Percentiles rank a stretch among this genome's conserved stretches.
phyloP scores from a whole-genome alignment of 2,329 filamentous ascomycete species.

The Epichloe elymi region DNA sequence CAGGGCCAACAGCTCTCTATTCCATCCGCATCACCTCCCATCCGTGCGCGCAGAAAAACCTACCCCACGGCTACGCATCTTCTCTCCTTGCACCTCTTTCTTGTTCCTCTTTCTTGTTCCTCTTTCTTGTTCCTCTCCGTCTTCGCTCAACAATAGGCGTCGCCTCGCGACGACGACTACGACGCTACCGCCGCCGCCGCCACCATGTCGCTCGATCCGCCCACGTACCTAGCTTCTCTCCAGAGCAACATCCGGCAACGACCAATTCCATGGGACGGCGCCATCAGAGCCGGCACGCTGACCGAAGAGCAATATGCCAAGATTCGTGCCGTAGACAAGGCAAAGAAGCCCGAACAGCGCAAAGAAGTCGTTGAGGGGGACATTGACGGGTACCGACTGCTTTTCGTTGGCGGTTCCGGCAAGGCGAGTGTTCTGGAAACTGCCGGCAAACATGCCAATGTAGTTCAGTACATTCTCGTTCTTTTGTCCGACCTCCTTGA shows the following conservation, averaged over 20 bases:
- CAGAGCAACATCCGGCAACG: constrained; percentile 95
- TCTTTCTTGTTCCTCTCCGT: not conserved
- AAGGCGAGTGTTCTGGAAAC: constrained; percentile 64
- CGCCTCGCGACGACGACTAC: constrained; percentile 7
- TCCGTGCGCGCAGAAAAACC: not conserved
- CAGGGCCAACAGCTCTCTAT: not conserved
- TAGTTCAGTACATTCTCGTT: constrained; percentile 90
- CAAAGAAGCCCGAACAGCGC: constrained; percentile 72
- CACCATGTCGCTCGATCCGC: constrained; percentile 80
- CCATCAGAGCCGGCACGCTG: constrained; percentile 83
- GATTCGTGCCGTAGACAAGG: constrained; percentile 94
- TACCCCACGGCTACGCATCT: not conserved
- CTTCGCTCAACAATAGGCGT: constrained; percentile 1
- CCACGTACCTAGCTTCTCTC: constrained; percentile 70
- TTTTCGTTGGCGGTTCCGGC: constrained; percentile 69
- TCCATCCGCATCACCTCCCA: constrained; percentile 1
- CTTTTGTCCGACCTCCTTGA: constrained; percentile 78
- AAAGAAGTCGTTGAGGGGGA: constrained; percentile 71
- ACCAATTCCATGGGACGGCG: constrained; percentile 95
- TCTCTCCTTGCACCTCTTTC: not conserved
- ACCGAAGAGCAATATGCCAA: constrained; percentile 88
- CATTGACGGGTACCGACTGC: constrained; percentile 61
- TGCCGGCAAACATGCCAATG: constrained; percentile 73
- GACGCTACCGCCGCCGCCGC: constrained; percentile 7
- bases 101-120: not conserved